A percentile compares a stretch with the other conserved stretches of the same genome.
These are phyloP conservation scores for Gilbertella persicaria DNA, from an alignment of 371 early-diverging fungal genomes.

Conservation along the genomic window DNA sequence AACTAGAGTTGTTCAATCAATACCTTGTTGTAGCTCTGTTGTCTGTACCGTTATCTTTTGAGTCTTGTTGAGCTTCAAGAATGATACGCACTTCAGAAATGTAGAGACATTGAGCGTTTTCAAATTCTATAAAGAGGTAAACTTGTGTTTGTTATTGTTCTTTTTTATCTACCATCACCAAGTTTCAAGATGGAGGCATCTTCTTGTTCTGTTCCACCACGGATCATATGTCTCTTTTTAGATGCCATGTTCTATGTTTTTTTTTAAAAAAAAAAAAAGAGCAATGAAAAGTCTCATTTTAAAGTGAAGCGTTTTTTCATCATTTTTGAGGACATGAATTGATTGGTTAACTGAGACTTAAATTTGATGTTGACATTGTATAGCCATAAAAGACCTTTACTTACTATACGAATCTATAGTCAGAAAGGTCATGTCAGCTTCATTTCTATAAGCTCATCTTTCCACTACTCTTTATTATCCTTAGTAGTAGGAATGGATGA, in stretches of 20 bases:
- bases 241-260: conserved; percentile 6
- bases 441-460: too few species aligned
- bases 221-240: conserved; percentile 53
- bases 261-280: conserved; percentile 2
- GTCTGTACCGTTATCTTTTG: conserved; percentile 35
- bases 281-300: not conserved
- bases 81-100: conserved; percentile 85
- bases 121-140: conserved; percentile 59
- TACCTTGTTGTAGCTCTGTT: conserved; percentile 48
- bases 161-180: conserved; percentile 60
- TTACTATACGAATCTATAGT: too few species aligned
- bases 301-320: too few species aligned
- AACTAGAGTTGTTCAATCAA: not conserved
- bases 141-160: conserved; percentile 1
- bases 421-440: too few species aligned
- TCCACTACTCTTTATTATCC: too few species aligned
- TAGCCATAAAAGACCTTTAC: too few species aligned
- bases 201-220: conserved; percentile 66
- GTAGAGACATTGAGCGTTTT: conserved; percentile 80
- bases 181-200: conserved; percentile 74
- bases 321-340: too few species aligned
- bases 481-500: too few species aligned
- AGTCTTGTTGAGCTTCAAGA: conserved; percentile 67
- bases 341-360: too few species aligned
- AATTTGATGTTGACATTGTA: too few species aligned